Evolutionary conservation across 1,284 basidiomycete genomes (phyloP).

Genomic region (Cronartium ribicola): DNA sequence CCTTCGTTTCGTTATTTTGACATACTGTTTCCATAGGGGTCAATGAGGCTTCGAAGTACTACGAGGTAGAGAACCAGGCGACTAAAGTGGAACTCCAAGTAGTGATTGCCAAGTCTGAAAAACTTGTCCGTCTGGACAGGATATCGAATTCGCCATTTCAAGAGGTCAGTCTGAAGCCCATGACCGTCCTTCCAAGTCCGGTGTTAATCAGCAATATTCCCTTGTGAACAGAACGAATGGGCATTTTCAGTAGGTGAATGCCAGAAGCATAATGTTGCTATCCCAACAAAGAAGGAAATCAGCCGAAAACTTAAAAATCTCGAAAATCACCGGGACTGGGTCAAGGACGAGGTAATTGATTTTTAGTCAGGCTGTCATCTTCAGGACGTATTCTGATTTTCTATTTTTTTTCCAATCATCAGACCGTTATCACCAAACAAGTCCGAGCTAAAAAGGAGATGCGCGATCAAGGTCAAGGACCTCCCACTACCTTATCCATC

Average conservation of each 20-base stretch:
- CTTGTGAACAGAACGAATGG: constrained; percentile 25
- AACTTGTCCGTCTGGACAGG: constrained; percentile 14
- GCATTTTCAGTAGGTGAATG: constrained; percentile 34
- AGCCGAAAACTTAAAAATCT: constrained; percentile 26
- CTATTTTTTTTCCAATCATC: constrained; percentile 9
- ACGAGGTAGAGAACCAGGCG: constrained; percentile 36
- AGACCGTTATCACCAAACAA: constrained; percentile 34
- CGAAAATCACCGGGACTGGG: constrained; percentile 36
- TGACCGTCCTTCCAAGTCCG: not conserved
- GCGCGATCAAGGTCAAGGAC: constrained; percentile 34
- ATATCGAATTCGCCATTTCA: constrained; percentile 33
- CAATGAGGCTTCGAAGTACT: constrained; percentile 25
- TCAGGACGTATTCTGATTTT: not conserved
- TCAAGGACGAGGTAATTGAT: constrained; percentile 34
- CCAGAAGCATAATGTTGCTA: constrained; percentile 11
- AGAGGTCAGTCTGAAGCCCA: constrained; percentile 13
- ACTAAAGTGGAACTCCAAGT: constrained; percentile 25
- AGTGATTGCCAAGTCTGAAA: constrained; percentile 31
- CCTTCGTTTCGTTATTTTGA: not conserved
- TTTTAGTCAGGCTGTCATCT: not conserved
- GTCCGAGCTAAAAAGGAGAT: constrained; percentile 36
- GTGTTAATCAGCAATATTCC: not conserved
- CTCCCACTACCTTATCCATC: constrained; percentile 13
- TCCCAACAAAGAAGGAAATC: constrained; percentile 33
- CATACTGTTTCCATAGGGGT: constrained; percentile 5